Base-by-base conservation (phyloP, 1,139 yeast species). In the Pichia sp. region DNA sequence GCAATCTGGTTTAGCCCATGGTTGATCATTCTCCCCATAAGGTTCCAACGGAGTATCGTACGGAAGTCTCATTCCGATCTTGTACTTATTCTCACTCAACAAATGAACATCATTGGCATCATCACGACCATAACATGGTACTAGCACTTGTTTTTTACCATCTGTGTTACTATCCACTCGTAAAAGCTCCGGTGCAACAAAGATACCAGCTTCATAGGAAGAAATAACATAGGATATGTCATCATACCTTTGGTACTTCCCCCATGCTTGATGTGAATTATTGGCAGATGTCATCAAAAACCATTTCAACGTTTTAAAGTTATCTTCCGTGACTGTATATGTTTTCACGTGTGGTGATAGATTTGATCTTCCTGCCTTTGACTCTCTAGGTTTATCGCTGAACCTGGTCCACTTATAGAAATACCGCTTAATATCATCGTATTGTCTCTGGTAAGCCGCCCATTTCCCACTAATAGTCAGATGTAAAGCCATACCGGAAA, bases 221-320 rank as follows among this genome's bases (percentile, higher is more conserved):
- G 37, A 33, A 19, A 56, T 45, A 21, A 41, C 34, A 37, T 51
- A 55, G 11, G 38, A 35, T 7, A 44, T 27, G 14, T 27, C 8
- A 19, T 35, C 37, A 14, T 34, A 46, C 51, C 60, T 22, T 52
- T 44, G 42, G 37, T 64, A 66, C n/a, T 59, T 60, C 0, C 88
- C 88, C 87, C 87, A 79, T 0, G 87, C 87, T 42, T 74, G 78
- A 37, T 69, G 68, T 20, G 84, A 75, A 24, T 78, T 50, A 50
- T 80, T 80, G 29, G 79, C 78, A 40, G 84, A 76, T 2, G 84
- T 77, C 54, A 77, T 62, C n/a, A 77, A 48, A 13, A 74, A 69
- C 86, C 87, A 80, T 37, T 70, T 67, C 3, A 77, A 48, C 1
- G 72, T 56, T 19, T 58, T 46, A 60, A 75, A 77, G 33, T 66